Evolutionary conservation across 108 stramenopile genomes (phyloP), one percentile per base, ranked within the genome.

Genomic region (Skeletonema grethae): DNA sequence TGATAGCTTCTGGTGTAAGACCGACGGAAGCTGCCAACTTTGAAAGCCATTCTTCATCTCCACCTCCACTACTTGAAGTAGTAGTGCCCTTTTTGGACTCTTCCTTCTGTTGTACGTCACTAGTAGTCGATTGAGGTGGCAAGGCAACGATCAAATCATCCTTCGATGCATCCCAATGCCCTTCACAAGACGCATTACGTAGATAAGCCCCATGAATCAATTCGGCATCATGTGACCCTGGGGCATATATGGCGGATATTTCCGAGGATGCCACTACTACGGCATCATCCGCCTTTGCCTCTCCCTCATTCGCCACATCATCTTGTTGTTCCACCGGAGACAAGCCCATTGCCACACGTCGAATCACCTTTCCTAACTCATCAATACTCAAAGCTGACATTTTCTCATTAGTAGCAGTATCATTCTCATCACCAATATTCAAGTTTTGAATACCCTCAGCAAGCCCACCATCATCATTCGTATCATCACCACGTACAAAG

Each of bases 81-180:
- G 57, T 22, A 46, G 48, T 50, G 0, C 22, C 7, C 0, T 53
- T 22, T 6, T 53, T 53, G 50, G 50, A 8, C 16, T 29, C 69
- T 32, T 50, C 63, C 41, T 69, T 67, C 3, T 60, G 16, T 46
- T 57, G 34, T 43, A 28, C 1, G 4, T 67, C 18, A 25, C 11
- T 28, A n/a, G 18, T 35, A 29, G 22, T 12, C 0, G 59, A 10
- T 34, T 18, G 67, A 48, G 80, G 69, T 8, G 94, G 91, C 43
- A 95, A 63, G 28, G 91, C 91, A 59, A 72, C 77, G 76, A 78
- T 84, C 57, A 95, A 71, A 72, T 79, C 75, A 70, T 91, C 89
- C 58, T 80, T 90, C 56, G 46, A 58, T 20, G 94, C 94, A 74
- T 95, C 91, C 94, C 94, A 95, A 34, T 84, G 76, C 43, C 94